Base-by-base conservation (phyloP, 306 rosid genomes). In the Mimosa pudica region DNA sequence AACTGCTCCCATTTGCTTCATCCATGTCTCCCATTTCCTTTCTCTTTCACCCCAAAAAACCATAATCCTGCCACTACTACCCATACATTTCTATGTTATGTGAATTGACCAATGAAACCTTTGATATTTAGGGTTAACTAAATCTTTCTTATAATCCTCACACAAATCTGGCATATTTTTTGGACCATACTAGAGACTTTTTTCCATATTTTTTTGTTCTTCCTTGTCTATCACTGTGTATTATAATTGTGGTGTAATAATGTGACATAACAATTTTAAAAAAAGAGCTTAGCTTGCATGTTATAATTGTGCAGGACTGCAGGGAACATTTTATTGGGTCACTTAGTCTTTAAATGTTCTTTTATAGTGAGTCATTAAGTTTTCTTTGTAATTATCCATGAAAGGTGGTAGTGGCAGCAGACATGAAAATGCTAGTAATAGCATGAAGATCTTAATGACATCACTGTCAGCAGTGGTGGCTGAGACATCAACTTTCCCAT, bases 391-490 rank as follows among this genome's bases (percentile, higher is more conserved):
- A 79, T 41, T 63, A 74, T 24, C 63, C 36, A 87, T 87, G 90
- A 84, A 80, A 80, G 77, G 80, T 48, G 89, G 89, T 10, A 76
- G 80, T 48, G 88, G 90, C 8, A 76, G 80, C 45, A 87, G 89
- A 42, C 85, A 62, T 12, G 68, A 81, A 30, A 81, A 73, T 14
- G 73, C 85, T 52, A 10, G 18, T 33, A 77, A 84, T 52, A 10
- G 18, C 33, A 77, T 85, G 3, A 95, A 92, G 87, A 66, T 95
- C 74, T 76, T 85, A 4, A 76, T 91, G 46, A 85, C 96, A 3
- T 89, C 93, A 54, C 32, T 95, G 63, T 86, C 96, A 7, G 98
- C 98, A 35, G 89, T 87, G 92, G 92, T 79, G 86, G 98, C 98
- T 13, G 97, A 95, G 89, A 86, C 92, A 68, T 84, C 96, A 33